These are phyloP conservation scores for Cordyceps militaris DNA, from an alignment of 2,329 filamentous ascomycete species.

Conservation along the genomic window DNA sequence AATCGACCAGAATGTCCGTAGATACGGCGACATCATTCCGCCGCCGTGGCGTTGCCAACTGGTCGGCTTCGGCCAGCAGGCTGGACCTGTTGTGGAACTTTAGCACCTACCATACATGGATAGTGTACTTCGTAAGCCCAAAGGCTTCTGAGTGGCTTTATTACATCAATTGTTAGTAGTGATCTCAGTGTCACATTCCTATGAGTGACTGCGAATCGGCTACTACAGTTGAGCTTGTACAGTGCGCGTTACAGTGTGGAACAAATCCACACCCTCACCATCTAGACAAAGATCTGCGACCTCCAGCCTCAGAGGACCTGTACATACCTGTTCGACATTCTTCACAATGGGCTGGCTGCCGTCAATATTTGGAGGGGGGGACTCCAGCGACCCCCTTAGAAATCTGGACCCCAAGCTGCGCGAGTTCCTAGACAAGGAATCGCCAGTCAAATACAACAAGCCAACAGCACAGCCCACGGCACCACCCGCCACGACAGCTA, in stretches of 20 bases:
- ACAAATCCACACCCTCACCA: conserved; percentile 15
- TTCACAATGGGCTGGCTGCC: conserved; percentile 51
- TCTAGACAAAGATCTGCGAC: not conserved
- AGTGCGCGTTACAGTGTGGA: conserved; percentile 17
- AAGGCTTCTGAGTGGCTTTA: not conserved
- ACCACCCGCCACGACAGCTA: not conserved
- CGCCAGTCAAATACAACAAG: conserved; percentile 59
- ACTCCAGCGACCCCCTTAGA: conserved; percentile 51
- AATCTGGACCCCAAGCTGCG: conserved; percentile 77
- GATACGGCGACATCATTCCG: no score
- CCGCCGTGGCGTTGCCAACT: not conserved
- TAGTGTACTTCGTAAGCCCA: no score
- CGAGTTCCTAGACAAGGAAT: conserved; percentile 78
- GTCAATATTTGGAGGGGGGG: conserved; percentile 43
- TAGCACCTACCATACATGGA: not conserved
- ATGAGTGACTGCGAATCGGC: no score
- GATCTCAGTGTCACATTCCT: not conserved
- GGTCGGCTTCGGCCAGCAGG: no score
- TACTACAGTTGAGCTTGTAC: not conserved
- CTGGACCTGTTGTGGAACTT: no score
- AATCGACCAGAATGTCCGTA: not conserved
- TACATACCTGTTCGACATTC: conserved; percentile 3
- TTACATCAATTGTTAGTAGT: not conserved
- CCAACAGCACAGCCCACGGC: conserved; percentile 18
- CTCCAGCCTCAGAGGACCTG: not conserved